phyloP scores from a whole-genome alignment of 2,329 filamentous ascomycete genomes.

The Botryotinia globosa region DNA sequence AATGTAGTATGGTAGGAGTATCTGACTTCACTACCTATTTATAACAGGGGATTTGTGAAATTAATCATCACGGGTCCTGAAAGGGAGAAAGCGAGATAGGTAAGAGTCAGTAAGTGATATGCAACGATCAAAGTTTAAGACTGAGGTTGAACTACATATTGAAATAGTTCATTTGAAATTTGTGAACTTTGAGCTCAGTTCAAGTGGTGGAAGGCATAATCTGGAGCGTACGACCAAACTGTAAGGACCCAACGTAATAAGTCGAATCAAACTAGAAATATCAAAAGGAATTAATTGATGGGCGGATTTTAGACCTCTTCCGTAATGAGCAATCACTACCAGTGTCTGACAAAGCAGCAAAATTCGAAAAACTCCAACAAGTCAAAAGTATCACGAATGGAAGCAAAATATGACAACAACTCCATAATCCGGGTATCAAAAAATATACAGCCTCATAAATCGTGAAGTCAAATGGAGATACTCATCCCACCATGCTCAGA shows the following conservation, averaged over 20 bases:
- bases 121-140: not conserved
- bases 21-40: not conserved
- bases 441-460: slow-evolving; percentile 12
- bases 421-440: slow-evolving; percentile 17
- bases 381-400: not conserved
- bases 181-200: not conserved
- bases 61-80: not conserved
- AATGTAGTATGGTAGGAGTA: not conserved
- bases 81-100: not conserved
- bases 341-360: not conserved
- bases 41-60: not conserved
- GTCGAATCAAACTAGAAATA: not conserved
- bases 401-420: not conserved
- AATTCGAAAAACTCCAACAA: not conserved
- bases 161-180: not conserved
- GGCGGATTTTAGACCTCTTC: not conserved
- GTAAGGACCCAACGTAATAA: rapidly evolving
- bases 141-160: not conserved
- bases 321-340: not conserved
- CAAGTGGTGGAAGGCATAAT: not conserved
- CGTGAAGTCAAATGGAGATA: slow-evolving; percentile 1
- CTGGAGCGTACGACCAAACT: not conserved
- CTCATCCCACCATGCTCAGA: not conserved
- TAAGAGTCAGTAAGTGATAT: not conserved
- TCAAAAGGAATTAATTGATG: not conserved